These are phyloP conservation scores for Oryza longistaminata DNA, from an alignment of 176 grass and related monocot genomes.

Conservation along the genomic window DNA sequence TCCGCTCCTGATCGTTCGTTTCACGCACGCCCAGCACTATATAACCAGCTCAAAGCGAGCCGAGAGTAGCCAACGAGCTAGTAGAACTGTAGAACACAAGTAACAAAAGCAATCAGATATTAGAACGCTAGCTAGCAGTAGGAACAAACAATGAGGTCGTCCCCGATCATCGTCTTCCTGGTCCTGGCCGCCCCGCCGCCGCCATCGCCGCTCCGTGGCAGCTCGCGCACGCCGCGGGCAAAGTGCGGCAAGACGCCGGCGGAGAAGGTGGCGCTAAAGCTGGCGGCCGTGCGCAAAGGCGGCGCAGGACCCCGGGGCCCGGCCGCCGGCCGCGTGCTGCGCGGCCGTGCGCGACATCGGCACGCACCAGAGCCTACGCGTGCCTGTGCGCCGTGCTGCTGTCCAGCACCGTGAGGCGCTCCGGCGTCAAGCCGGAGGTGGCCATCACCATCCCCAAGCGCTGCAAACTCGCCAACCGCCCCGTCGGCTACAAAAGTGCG, in stretches of 20 bases:
- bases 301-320: conserved; percentile 31
- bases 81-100: neutral
- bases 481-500: conserved; percentile 67
- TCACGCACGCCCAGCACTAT: neutral
- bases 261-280: neutral
- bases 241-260: neutral
- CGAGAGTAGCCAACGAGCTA: neutral
- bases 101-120: neutral
- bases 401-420: conserved; percentile 44
- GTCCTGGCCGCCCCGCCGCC: neutral
- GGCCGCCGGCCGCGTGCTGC: conserved; percentile 48
- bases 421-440: conserved; percentile 46
- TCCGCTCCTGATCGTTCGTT: neutral
- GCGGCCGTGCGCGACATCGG: conserved; percentile 46
- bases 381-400: conserved; percentile 70
- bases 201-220: too few relatives aligned
- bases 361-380: conserved; percentile 28
- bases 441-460: conserved; percentile 74
- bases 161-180: neutral
- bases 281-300: conserved; percentile 44
- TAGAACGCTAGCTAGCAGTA: neutral
- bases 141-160: neutral
- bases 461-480: conserved; percentile 49
- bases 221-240: neutral
- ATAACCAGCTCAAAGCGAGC: neutral